Evolutionary conservation across 2,329 filamentous ascomycete species (phyloP).

Genomic region (Diaporthe capsici): DNA sequence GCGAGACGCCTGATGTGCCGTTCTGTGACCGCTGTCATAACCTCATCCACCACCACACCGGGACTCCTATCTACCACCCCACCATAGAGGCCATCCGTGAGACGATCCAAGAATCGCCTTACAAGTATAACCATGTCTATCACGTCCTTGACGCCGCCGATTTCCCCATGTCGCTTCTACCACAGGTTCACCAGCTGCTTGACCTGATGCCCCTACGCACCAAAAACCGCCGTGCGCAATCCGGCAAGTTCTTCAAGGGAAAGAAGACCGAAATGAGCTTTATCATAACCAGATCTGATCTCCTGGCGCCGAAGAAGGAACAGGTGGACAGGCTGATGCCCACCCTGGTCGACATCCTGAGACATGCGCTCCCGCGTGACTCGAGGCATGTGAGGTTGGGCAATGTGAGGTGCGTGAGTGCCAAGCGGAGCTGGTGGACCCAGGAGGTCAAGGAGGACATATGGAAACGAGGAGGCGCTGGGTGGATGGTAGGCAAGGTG

Average conservation of each 20-base stretch:
- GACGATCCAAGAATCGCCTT: constrained; percentile 89
- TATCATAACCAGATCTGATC: constrained; percentile 89
- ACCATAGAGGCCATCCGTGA: constrained; percentile 84
- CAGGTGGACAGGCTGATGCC: constrained; percentile 91
- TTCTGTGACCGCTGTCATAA: constrained; percentile 91
- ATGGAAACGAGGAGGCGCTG: constrained; percentile 84
- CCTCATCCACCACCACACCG: constrained; percentile 81
- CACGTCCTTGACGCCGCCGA: constrained; percentile 96
- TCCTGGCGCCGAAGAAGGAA: constrained; percentile 86
- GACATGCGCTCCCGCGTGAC: constrained; percentile 78
- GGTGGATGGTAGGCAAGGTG: constrained; percentile 98
- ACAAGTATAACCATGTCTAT: constrained; percentile 94
- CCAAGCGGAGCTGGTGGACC: constrained; percentile 92
- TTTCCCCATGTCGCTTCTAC: constrained; percentile 93
- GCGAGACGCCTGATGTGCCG: constrained; percentile 60
- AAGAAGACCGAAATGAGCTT: constrained; percentile 87
- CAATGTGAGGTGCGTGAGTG: constrained; percentile 88
- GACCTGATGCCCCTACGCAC: constrained; percentile 81
- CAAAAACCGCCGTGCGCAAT: constrained; percentile 82
- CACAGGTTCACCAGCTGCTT: constrained; percentile 79
- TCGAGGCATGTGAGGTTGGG: constrained; percentile 84
- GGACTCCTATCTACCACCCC: constrained; percentile 82
- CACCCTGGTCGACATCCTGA: constrained; percentile 82
- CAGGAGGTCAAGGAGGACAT: constrained; percentile 88
- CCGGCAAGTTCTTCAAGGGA: constrained; percentile 74